Evolutionary conservation across 2,329 filamentous ascomycete genomes (phyloP), one percentile per base, ranked within the genome.

Genomic region (Calonectria pauciramosa): DNA sequence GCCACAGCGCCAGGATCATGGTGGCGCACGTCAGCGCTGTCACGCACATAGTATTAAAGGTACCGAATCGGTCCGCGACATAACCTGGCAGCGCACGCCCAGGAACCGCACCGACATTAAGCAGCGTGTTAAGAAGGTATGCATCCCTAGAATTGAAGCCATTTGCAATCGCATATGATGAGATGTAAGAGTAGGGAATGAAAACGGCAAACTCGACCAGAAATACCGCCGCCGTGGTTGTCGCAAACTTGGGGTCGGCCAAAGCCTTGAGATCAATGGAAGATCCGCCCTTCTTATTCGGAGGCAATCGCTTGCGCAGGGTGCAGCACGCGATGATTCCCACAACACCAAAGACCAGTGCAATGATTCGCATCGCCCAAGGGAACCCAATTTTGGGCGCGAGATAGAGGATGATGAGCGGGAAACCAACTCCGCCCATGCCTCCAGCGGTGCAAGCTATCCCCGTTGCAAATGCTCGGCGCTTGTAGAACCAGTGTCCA

Each of bases 141-240:
- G 92, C 90, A 77, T 94, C 91, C 0, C 86, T 83, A 0, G 84
- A 81, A 9, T 86, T 86, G 75, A 94, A 87, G 26, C 86, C 56
- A 9, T 72, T 30, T 14, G 84, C 80, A 2, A 93, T 83, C 0
- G 91, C 90, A 80, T 93, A 95, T 0, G 91, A 92, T 1, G 90
- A 91, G 14, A 95, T 90, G 82, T 94, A 95, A 4, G 92, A 91
- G 76, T 95, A 88, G 0, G 94, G 94, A 6, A 95, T 86, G 77
- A 92, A 92, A 4, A 92, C 85, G 2, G 89, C 91, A 85, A 89
- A 92, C 82, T 93, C 90, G 20, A 91, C 85, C 56, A 72, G 34
- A 81, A 92, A 92, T 9, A 92, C 86, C 0, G 87, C 90, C 0
- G 86, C 77, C 0, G 90, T 90, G 0, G 90, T 90, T 41, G 90